phyloP scores from a whole-genome alignment of 2,329 filamentous ascomycete genomes.

The Colletotrichum euphorbiae region DNA sequence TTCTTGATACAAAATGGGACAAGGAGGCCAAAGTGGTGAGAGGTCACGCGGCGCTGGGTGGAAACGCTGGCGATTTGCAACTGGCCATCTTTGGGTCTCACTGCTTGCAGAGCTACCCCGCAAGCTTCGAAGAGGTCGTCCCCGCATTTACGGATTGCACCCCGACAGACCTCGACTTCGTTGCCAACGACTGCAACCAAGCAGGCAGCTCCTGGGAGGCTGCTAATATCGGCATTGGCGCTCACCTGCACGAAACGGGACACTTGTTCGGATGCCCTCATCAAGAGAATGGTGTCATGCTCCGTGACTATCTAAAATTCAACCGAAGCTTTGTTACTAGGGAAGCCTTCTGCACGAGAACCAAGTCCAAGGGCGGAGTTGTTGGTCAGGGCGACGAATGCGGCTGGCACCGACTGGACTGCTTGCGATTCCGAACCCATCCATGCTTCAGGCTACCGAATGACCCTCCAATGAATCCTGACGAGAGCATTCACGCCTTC shows the following conservation, averaged over 20 bases:
- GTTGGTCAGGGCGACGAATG: slow-evolving; percentile 86
- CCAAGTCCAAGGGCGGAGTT: slow-evolving; percentile 82
- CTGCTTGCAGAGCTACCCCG: slow-evolving; percentile 89
- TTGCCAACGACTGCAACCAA: slow-evolving; percentile 89
- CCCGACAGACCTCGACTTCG: slow-evolving; percentile 80
- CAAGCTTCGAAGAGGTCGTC: slow-evolving; percentile 88
- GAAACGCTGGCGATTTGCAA: slow-evolving; percentile 76
- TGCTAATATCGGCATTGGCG: slow-evolving; percentile 93
- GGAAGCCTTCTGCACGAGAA: slow-evolving; percentile 89
- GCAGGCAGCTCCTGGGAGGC: slow-evolving; percentile 94
- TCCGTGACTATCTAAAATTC: slow-evolving; percentile 85
- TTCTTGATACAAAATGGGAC: slow-evolving; percentile 93
- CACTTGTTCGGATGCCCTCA: slow-evolving; percentile 92
- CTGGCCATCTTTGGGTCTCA: slow-evolving; percentile 94
- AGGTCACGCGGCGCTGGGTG: slow-evolving; percentile 88
- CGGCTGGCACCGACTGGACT: slow-evolving; percentile 90
- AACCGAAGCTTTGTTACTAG: slow-evolving; percentile 85
- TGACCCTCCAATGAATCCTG: slow-evolving; percentile 72
- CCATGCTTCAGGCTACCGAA: slow-evolving; percentile 88
- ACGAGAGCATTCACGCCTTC: slow-evolving; percentile 88
- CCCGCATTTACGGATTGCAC: slow-evolving; percentile 92
- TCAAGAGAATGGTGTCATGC: slow-evolving; percentile 92
- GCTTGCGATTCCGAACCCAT: slow-evolving; percentile 88
- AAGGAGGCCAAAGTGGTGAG: slow-evolving; percentile 74
- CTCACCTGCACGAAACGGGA: slow-evolving; percentile 90